phyloP scores from a whole-genome alignment of 1,139 yeast genomes.

The Nakaseomyces delphensis region DNA sequence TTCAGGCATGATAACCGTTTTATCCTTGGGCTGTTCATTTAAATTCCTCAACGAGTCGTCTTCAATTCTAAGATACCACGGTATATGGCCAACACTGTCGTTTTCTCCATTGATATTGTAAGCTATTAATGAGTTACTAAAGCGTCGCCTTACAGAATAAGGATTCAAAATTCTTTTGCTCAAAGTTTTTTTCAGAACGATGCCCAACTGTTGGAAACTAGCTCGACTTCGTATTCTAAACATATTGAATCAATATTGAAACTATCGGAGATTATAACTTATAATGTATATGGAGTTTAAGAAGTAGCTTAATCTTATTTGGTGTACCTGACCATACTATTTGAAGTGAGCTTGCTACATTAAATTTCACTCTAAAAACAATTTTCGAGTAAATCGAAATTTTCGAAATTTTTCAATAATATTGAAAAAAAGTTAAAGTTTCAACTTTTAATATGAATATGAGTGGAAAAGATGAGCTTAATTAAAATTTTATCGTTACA shows the following conservation, averaged over 20 bases:
- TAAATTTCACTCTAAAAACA: too few relatives aligned
- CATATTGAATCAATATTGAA: too few relatives aligned
- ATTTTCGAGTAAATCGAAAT: background rate
- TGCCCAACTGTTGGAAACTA: background rate
- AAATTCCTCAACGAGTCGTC: constrained; percentile 13
- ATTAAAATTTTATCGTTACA: constrained; percentile 2
- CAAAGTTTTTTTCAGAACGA: background rate
- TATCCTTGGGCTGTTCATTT: constrained; percentile 4
- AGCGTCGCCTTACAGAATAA: background rate
- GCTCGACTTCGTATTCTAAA: background rate
- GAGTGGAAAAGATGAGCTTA: too few relatives aligned
- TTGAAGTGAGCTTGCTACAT: too few relatives aligned
- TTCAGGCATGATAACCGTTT: constrained; percentile 37
- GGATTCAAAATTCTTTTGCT: background rate
- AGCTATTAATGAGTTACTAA: background rate
- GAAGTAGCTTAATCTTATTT: too few relatives aligned
- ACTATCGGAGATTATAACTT: too few relatives aligned
- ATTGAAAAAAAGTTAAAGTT: too few relatives aligned
- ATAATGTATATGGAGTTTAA: too few relatives aligned
- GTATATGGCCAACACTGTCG: constrained; percentile 8
- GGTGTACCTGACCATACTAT: too few relatives aligned
- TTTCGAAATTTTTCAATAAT: background rate
- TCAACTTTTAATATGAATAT: too few relatives aligned
- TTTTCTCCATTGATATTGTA: too few relatives aligned
- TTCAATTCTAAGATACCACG: constrained; percentile 27